Evolutionary conservation across 2,329 filamentous ascomycete genomes (phyloP).

Genomic region (Plenodomus biglobosus): DNA sequence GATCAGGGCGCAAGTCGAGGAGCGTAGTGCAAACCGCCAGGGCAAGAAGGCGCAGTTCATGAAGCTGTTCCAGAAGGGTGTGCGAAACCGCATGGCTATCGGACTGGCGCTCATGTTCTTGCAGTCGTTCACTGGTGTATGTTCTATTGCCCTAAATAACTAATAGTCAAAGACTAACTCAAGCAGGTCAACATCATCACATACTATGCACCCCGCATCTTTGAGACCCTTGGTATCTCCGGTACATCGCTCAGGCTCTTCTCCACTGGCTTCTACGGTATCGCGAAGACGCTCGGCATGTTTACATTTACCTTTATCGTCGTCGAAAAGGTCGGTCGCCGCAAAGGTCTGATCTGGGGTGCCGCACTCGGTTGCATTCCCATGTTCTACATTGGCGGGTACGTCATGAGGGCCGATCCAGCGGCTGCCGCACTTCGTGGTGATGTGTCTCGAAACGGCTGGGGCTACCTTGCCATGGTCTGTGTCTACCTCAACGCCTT

Average conservation of each 20-base stretch:
- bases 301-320: slow-evolving; percentile 45
- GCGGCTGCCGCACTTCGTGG: slow-evolving; percentile 49
- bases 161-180: slow-evolving; percentile 4
- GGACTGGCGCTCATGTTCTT: slow-evolving; percentile 45
- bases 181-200: slow-evolving; percentile 39
- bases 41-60: slow-evolving; percentile 37
- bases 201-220: slow-evolving; percentile 44
- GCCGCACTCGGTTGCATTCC: slow-evolving; percentile 53
- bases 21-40: slow-evolving; percentile 31
- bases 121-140: slow-evolving; percentile 41
- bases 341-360: slow-evolving; percentile 51
- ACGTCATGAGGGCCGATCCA: slow-evolving; percentile 56
- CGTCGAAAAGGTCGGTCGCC: slow-evolving; percentile 46
- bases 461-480: slow-evolving; percentile 57
- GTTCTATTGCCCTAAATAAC: background rate
- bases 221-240: slow-evolving; percentile 50
- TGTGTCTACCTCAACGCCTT: slow-evolving; percentile 59
- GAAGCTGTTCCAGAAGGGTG: slow-evolving; percentile 45
- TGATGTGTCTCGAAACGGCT: slow-evolving; percentile 48
- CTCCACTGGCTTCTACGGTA: slow-evolving; percentile 56
- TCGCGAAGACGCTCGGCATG: slow-evolving; percentile 44
- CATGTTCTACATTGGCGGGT: slow-evolving; percentile 57
- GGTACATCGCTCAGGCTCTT: slow-evolving; percentile 47
- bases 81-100: slow-evolving; percentile 44
- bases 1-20: slow-evolving; percentile 45